Percentiles rank a stretch among this genome's conserved stretches.
phyloP scores from a whole-genome alignment of 495 filamentous ascomycete species.

The Aspergillus sclerotiicarbonarius region DNA sequence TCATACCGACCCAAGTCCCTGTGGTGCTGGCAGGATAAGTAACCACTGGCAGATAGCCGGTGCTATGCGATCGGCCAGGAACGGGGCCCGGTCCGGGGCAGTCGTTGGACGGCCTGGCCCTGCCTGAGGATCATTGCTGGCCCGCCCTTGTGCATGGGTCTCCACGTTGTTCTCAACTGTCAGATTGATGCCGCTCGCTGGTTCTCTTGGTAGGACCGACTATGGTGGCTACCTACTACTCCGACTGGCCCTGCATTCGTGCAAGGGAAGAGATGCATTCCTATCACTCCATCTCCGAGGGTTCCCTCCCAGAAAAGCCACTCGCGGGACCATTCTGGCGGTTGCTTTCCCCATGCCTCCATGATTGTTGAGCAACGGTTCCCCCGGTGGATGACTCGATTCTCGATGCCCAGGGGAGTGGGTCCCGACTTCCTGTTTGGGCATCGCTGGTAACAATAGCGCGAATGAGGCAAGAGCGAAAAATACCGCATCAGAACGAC shows the following conservation, averaged over 20 bases:
- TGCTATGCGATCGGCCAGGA: slow-evolving; percentile 30
- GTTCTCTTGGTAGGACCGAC: no score
- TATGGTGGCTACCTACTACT: no score
- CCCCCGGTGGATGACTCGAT: background rate
- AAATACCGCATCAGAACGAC: slow-evolving; percentile 16
- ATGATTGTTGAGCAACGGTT: background rate
- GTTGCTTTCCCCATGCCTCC: background rate
- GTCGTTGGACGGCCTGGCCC: background rate
- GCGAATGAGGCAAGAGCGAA: slow-evolving; percentile 13
- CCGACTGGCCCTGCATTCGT: no score
- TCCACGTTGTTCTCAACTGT: slow-evolving; percentile 8
- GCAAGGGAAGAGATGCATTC: no score
- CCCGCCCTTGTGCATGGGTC: background rate
- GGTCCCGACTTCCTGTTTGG: background rate
- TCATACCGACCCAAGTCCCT: no score
- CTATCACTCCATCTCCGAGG: no score
- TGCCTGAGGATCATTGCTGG: background rate
- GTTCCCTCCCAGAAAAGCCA: background rate
- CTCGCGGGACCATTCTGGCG: background rate
- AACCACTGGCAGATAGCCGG: slow-evolving; percentile 13
- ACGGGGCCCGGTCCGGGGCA: slow-evolving; percentile 24
- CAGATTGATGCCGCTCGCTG: background rate
- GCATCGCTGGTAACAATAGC: background rate
- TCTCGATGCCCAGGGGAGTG: background rate
- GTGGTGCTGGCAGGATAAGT: no score